Base-by-base conservation (phyloP, 495 filamentous ascomycete species). In the Hypomontagnella monticulosa region DNA sequence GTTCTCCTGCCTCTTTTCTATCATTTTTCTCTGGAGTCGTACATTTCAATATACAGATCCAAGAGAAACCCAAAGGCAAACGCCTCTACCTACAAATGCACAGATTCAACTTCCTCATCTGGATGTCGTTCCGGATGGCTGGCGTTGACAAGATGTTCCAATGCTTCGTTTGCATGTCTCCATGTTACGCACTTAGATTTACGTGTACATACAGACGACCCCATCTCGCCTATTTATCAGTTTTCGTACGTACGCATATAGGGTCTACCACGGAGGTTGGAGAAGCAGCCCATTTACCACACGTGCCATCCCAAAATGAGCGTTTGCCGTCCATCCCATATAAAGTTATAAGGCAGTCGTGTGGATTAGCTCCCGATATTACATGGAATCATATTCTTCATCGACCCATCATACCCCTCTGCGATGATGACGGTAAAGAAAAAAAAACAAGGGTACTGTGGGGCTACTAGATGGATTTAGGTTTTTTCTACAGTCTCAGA, bases 321-420 rank as follows among this genome's bases (percentile, higher is more conserved):
- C n/a, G n/a, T n/a, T n/a, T 27, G 23, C 23, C 23, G 6, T 27
- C n/a, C n/a, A n/a, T n/a, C 23, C 23, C 23, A 27, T 27, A 27
- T 27, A 27, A 27, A 48, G 37, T 27, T 47, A 32, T 61, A 36
- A 47, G 57, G 16, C 40, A 48, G 23, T 34, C 36, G 62, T 63
- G 41, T 57, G 53, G 53, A 44, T 53, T 38, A 32, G 20, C 53
- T 59, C 58, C 58, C 46, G 51, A 67, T 54, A 52, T 56, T 63
- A 27, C 23, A 27, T 27, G 6, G 23, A 27, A 27, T 27, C 23
- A 27, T 27, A 42, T 54, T 33, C 47, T 54, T 46, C 47, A 52
- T 67, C 58, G 42, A 12, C 65, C 65, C 53, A 58, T 63, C 65
- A 46, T 37, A 54, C 41, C 53, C 42, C 53, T 59, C 48, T 40